Evolutionary conservation across 2,329 filamentous ascomycete species (phyloP), one percentile per base, ranked within the genome.

Genomic region (Phialophora verrucosa): DNA sequence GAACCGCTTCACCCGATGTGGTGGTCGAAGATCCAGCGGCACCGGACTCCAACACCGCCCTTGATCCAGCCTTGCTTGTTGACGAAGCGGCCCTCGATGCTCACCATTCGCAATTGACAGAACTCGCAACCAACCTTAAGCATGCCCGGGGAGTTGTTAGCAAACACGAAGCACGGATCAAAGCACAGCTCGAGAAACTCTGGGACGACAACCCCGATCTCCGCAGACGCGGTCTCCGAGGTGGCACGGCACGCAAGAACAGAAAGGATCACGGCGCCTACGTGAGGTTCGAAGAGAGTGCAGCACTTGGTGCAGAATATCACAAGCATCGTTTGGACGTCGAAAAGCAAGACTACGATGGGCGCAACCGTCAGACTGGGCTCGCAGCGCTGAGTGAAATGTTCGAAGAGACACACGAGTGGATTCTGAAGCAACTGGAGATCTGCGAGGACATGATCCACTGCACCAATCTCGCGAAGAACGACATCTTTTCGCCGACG

Each of bases 211-310:
- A 68, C 44, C 8, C 35, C 7, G 57, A 66, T 44, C 17, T 66
- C 47, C 63, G 66, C 35, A 64, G 32, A 50, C 57, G 64, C n/a
- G 67, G 67, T 14, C 59, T 69, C 8, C 35, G 32, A 17, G 64
- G 67, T 23, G 67, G 67, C 35, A 59, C 38, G 12, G 67, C 67
- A 14, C 67, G 67, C 42, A 63, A 59, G 50, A 57, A 62, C 31
- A 49, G 54, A 11, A 50, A 42, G 7, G 59, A 51, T 23, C 51
- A 17, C 27, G 55, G 59, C 25, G 55, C 29, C 5, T 67, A 64
- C 42, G 54, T 64, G 1, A 62, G 27, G 11, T 49, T 65, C 49
- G 25, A 42, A 2, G 25, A 62, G 17, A 51, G 23, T 14, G 20
- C 49, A 1, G 49, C 49, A 11, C 38, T 63, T n/a, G 29, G 49